These are phyloP conservation scores for Penicillium riverlandense DNA, from an alignment of 495 filamentous ascomycete species.

Conservation along the genomic window DNA sequence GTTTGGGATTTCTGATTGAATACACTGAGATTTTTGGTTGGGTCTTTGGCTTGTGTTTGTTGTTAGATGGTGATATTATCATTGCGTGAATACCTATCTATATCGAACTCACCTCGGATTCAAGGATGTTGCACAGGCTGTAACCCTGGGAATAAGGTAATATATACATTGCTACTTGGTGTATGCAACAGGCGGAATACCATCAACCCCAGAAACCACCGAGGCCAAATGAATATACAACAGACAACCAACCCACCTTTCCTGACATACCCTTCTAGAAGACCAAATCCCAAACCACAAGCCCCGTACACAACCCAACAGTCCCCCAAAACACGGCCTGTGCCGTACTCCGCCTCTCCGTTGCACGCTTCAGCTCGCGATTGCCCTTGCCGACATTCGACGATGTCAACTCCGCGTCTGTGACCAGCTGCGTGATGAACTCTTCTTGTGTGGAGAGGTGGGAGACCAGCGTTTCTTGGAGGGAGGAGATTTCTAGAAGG, in stretches of 20 bases:
- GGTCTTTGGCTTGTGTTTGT: too few relatives aligned
- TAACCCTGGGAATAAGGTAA: too few relatives aligned
- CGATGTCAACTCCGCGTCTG: conserved; percentile 69
- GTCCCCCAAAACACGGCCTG: conserved; percentile 85
- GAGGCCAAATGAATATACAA: too few relatives aligned
- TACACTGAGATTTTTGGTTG: too few relatives aligned
- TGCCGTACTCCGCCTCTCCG: conserved; percentile 73
- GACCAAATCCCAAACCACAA: conserved; percentile 91
- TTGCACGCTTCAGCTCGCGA: conserved; percentile 80
- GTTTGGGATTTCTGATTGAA: too few relatives aligned
- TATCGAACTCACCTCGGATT: too few relatives aligned
- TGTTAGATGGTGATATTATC: too few relatives aligned
- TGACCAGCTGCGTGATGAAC: conserved; percentile 80
- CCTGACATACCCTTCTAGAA: conserved; percentile 44
- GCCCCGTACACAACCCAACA: conserved; percentile 67
- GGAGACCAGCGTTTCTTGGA: conserved; percentile 79
- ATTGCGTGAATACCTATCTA: too few relatives aligned
- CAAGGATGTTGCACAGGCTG: too few relatives aligned
- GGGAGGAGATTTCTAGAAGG: conserved; percentile 83
- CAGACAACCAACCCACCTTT: neutral
- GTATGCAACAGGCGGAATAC: too few relatives aligned
- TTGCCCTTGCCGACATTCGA: conserved; percentile 89
- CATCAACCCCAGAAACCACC: too few relatives aligned
- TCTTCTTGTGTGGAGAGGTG: conserved; percentile 81
- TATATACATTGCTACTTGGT: too few relatives aligned